Evolutionary conservation across 495 filamentous ascomycete genomes (phyloP).

Genomic region (Aspergillus olivimuriae): DNA sequence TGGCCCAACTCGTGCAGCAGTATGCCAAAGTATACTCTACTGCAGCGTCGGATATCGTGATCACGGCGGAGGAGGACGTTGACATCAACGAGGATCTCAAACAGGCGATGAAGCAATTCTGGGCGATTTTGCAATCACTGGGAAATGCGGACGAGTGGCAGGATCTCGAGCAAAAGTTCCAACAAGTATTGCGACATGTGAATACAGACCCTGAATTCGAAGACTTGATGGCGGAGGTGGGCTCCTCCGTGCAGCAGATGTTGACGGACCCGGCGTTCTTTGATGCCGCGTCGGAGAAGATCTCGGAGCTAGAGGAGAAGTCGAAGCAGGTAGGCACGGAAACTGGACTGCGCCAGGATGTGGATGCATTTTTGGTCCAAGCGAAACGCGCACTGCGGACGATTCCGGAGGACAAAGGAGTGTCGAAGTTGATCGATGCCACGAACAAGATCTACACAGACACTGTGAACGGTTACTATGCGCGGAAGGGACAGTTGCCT

Average conservation of each 20-base stretch:
- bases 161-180: constrained; percentile 56
- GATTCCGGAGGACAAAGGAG: constrained; percentile 60
- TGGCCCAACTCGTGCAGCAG: constrained; percentile 67
- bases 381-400: constrained; percentile 58
- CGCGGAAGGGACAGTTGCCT: constrained; percentile 62
- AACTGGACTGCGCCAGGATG: constrained; percentile 61
- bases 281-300: constrained; percentile 60
- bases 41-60: constrained; percentile 56
- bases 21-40: constrained; percentile 74
- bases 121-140: constrained; percentile 70
- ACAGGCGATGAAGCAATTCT: constrained; percentile 68
- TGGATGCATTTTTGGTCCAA: constrained; percentile 68
- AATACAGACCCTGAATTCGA: constrained; percentile 82
- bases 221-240: constrained; percentile 61
- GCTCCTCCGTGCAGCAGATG: constrained; percentile 67
- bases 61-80: constrained; percentile 60
- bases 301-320: constrained; percentile 64
- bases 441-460: constrained; percentile 57
- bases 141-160: constrained; percentile 73
- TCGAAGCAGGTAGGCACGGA: constrained; percentile 56
- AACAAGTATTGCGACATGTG: constrained; percentile 65
- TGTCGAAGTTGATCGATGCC: constrained; percentile 60
- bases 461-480: constrained; percentile 52
- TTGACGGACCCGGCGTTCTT: constrained; percentile 84
- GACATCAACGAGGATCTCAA: constrained; percentile 68